Base-by-base conservation (phyloP, 202 grass and related monocot species). In the Saccharum hybrid region DNA sequence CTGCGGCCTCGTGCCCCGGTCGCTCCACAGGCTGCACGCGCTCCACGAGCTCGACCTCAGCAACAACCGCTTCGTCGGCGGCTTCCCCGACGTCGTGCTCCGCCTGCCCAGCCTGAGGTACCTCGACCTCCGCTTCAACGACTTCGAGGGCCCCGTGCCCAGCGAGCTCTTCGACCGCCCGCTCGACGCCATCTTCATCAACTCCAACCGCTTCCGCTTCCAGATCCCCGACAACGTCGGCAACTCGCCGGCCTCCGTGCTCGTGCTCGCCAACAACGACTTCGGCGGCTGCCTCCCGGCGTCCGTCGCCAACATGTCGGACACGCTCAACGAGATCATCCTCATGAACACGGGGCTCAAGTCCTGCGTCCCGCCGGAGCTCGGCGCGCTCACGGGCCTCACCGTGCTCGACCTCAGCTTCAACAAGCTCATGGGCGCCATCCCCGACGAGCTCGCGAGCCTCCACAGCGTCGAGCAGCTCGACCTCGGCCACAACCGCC, bases 41-140 rank as follows among this genome's bases (percentile, higher is more conserved):
- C 92, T 97, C 67, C 66, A 85, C 66, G 94, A 97, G 86, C 88
- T 97, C 69, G 94, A 97, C 77, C 78, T 97, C 86, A 97, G 94
- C 92, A 97, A 97, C 90, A 97, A 94, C 90, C 89, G 90, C 74
- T 65, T 97, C 74, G 90, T 88, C 49, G 94, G 94, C 16, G 75
- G 38, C 4, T 96, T 96, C 84, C 94, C 94, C 0, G 61, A 87
- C 78, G 88, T 82, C 64, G 78, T 93, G 74, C 86, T 97, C n/a
- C 75, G 72, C 1, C 43, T 93, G 12, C 91, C 84, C 0, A 37
- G 13, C 1, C 88, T 97, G 22, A 46, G 18, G n/a, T 97, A 86
- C 86, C 86, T 97, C 65, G 94, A 97, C 86, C 70, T 97, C 39
- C 80, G 94, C 1, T 96, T 68, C 84, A 96, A 93, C 56, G 94